Conservation (phyloP, 2,329 filamentous ascomycete species). For the Alternaria tenuissima region DNA sequence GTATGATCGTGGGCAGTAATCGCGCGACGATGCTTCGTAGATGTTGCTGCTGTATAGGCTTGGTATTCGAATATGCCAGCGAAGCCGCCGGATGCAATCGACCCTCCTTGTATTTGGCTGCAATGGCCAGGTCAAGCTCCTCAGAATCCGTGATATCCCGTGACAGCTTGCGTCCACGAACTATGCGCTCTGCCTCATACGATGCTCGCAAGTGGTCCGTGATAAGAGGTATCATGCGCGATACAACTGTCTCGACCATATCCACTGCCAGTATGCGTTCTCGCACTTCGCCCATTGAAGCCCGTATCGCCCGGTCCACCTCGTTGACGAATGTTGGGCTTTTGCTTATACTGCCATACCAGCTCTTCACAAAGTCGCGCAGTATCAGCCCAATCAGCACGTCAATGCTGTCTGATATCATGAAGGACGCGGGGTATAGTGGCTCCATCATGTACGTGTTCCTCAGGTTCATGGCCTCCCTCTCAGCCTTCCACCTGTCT, state of each 20-base stretch:
- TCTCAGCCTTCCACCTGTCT: slow-evolving; percentile 74
- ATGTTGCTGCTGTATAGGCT: slow-evolving; percentile 86
- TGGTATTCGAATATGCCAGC: slow-evolving; percentile 83
- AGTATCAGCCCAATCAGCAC: slow-evolving; percentile 77
- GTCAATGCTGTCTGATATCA: slow-evolving; percentile 82
- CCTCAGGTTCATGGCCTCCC: slow-evolving; percentile 69
- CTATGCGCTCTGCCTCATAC: slow-evolving; percentile 84
- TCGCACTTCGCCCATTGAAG: slow-evolving; percentile 73
- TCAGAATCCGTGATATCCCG: slow-evolving; percentile 94
- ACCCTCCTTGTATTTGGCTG: slow-evolving; percentile 89
- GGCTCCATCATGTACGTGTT: slow-evolving; percentile 71
- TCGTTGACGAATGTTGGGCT: slow-evolving; percentile 84
- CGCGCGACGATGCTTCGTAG: slow-evolving; percentile 76
- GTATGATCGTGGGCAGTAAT: slow-evolving; percentile 78
- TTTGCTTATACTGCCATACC: slow-evolving; percentile 87
- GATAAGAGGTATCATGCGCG: slow-evolving; percentile 83
- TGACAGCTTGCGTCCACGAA: slow-evolving; percentile 87
- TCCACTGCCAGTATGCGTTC: slow-evolving; percentile 79
- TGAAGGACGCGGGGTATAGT: slow-evolving; percentile 77
- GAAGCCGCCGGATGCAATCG: slow-evolving; percentile 87
- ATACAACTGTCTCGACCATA: slow-evolving; percentile 82
- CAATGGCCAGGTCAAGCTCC: slow-evolving; percentile 93
- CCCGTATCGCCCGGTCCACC: slow-evolving; percentile 80
- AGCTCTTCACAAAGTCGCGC: slow-evolving; percentile 84
- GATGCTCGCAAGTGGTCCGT: slow-evolving; percentile 91